Base-by-base conservation (phyloP, 1,284 basidiomycete species). In the Tilletia horrida region DNA sequence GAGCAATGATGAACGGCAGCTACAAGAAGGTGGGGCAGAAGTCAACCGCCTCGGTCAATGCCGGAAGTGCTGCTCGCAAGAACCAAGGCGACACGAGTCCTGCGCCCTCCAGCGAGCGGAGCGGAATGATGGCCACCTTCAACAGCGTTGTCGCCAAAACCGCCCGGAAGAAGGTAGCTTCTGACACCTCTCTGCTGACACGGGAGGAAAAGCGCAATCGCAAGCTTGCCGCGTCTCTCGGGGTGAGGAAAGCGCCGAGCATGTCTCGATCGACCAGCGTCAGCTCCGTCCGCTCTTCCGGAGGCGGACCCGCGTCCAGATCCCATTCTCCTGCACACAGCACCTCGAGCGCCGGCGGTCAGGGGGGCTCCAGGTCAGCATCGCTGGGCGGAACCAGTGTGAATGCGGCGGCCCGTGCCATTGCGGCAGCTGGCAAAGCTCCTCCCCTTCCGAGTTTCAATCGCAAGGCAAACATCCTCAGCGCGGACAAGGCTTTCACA, bases 51-150 rank as follows among this genome's bases (percentile, higher is more conserved):
- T 40, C 35, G 4, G 35, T 4, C 35, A 40, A 40, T 40, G 35
- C 11, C 4, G 11, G 35, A 40, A 40, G 11, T 11, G 35, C 6
- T 40, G 6, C 35, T 40, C 35, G 35, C 35, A 40, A 40, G 35
- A 11, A 7, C 21, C 45, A 48, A 48, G 45, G 45, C 7, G 45
- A n/a, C 45, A 23, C 45, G 16, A 23, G 3, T 11, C 6, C 35
- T 40, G 11, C 35, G 11, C 11, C 35, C 11, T 48, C 45, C 45
- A 18, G 21, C 18, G 16, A 18, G 21, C 18, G 45, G 45, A 18
- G 18, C 16, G 45, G 45, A n/a, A 31, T 59, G 29, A 59, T 59
- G 55, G 55, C 55, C 29, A 59, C 55, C 55, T 59, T 59, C 16
- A 40, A 59, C 14, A 31, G 16, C 9, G 55, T 59, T 16, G 55